Evolutionary conservation across 352 stramenopile genomes (phyloP), one percentile per base, ranked within the genome.

Genomic region (Pythium scleroteichum): DNA sequence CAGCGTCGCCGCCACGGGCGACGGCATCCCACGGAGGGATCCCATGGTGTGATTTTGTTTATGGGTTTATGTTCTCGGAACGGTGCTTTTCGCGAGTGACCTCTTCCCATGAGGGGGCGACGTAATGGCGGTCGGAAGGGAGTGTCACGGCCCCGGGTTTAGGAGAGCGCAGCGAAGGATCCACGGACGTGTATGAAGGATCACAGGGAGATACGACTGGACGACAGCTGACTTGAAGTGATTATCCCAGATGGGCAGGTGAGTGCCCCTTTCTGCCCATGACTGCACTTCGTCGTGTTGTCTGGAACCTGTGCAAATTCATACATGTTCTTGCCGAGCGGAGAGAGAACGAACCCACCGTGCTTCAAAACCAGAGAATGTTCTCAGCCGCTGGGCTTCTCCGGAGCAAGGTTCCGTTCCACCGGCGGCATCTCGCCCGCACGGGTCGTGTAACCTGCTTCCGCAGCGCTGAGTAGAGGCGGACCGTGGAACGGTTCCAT

Each of bases 1-100:
- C 10, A 52, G 57, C 22, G 44, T 50, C 23, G 38, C 46, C 16
- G 44, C 52, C 20, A 61, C 59, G 24, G 59, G 59, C 52, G 59
- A 52, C 51, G 51, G 39, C 51, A 54, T 67, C 51, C 50, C 59
- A 57, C 59, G 59, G 33, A 67, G 27, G 51, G 59, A 67, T 67
- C 59, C 59, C 59, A 67, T 67, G 20, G 44, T 22, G 19, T 50
- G n/a, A n/a, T n/a, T n/a, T n/a, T n/a, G n/a, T n/a, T n/a, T n/a
- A n/a, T n/a, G n/a, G n/a, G n/a, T n/a, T 22, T 41, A 42, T 27
- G 46, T 38, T 41, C 26, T 39, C 24, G 16, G 46, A 40, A 10
- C 4, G 24, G 46, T 24, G 29, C 29, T 5, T 35, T 35, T 35
- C 5, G 29, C 29, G 29, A 35, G 29, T 35, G 29, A 35, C n/a